Percentiles rank a stretch among this genome's conserved stretches.
Evolutionary conservation across 305 asterid genomes (phyloP).

Genomic region (Coffea humblotiana): DNA sequence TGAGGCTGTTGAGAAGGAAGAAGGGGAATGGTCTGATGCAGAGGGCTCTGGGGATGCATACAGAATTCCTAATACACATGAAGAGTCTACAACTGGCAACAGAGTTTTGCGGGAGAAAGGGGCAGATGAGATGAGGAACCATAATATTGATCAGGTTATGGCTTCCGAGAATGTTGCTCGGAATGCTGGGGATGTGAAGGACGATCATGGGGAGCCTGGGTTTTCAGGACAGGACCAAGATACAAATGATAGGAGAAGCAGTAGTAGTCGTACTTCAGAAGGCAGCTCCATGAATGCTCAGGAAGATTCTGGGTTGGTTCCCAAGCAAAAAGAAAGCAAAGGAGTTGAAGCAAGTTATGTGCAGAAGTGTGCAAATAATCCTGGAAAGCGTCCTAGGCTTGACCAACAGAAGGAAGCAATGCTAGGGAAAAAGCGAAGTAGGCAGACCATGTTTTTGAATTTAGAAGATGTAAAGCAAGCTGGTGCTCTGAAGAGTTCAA

Average conservation of each 20-base stretch:
- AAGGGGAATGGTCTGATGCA: slow-evolving; percentile 99
- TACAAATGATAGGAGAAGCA: slow-evolving; percentile 52
- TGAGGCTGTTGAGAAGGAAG: slow-evolving; percentile 80
- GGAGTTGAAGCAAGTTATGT: slow-evolving; percentile 88
- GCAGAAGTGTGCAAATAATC: slow-evolving; percentile 59
- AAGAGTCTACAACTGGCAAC: slow-evolving; percentile 44
- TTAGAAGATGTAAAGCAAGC: slow-evolving; percentile 93
- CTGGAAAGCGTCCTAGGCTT: slow-evolving; percentile 81
- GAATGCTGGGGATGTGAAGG: slow-evolving; percentile 46
- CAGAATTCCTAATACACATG: slow-evolving; percentile 32
- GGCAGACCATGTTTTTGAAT: slow-evolving; percentile 95
- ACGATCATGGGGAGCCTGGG: slow-evolving; percentile 40
- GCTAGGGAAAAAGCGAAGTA: slow-evolving; percentile 94
- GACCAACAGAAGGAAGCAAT: slow-evolving; percentile 92
- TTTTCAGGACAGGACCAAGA: slow-evolving; percentile 46
- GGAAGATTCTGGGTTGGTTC: slow-evolving; percentile 62
- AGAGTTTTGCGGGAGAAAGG: slow-evolving; percentile 48
- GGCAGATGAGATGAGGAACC: slow-evolving; percentile 35
- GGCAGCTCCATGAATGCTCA: slow-evolving; percentile 43
- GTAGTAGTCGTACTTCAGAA: slow-evolving; percentile 32
- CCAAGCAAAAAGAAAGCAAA: slow-evolving; percentile 71
- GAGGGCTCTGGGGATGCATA: slow-evolving; percentile 64
- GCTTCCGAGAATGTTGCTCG: slow-evolving; percentile 34
- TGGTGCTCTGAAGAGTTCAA: slow-evolving; percentile 67
- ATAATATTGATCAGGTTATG: slow-evolving; percentile 27